phyloP scores from a whole-genome alignment of 1,284 basidiomycete genomes.

The Tylopilus sp. region DNA sequence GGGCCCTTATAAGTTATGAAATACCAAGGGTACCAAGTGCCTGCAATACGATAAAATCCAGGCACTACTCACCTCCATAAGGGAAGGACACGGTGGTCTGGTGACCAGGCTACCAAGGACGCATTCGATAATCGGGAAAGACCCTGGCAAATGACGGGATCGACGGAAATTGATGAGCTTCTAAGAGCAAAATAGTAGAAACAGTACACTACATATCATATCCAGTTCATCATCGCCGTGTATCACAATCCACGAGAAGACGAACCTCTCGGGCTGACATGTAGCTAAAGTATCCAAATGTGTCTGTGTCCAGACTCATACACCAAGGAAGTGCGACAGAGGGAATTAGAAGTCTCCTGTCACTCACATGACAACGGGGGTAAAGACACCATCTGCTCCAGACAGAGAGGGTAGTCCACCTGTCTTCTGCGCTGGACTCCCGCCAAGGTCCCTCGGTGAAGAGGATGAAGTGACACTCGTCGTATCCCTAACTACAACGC shows the following conservation, averaged over 20 bases:
- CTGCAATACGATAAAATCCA: no score
- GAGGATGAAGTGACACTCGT: slow-evolving; percentile 28
- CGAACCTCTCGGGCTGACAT: slow-evolving; percentile 5
- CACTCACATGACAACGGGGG: slow-evolving; percentile 31
- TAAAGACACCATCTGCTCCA: slow-evolving; percentile 20
- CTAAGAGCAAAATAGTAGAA: slow-evolving; percentile 29
- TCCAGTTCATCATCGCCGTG: slow-evolving; percentile 13
- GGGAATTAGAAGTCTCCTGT: slow-evolving; percentile 17
- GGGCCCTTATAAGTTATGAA: no score
- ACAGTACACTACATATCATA: slow-evolving; percentile 20
- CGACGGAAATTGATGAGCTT: slow-evolving; percentile 25
- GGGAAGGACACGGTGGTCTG: not conserved
- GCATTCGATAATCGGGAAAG: not conserved
- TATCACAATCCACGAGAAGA: slow-evolving; percentile 13
- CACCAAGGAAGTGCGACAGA: slow-evolving; percentile 6
- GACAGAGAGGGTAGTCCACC: slow-evolving; percentile 11
- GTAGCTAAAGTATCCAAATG: slow-evolving; percentile 16
- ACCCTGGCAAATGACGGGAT: slow-evolving; percentile 3
- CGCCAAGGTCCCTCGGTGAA: slow-evolving; percentile 27
- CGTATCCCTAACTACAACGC: slow-evolving; percentile 38
- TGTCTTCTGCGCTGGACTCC: slow-evolving; percentile 30
- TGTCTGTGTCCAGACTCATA: slow-evolving; percentile 12
- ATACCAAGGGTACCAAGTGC: no score
- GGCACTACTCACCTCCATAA: not conserved
- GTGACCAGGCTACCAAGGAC: not conserved